Evolutionary conservation across 768 basidiomycete species (phyloP).

Genomic region (Suillus plorans): DNA sequence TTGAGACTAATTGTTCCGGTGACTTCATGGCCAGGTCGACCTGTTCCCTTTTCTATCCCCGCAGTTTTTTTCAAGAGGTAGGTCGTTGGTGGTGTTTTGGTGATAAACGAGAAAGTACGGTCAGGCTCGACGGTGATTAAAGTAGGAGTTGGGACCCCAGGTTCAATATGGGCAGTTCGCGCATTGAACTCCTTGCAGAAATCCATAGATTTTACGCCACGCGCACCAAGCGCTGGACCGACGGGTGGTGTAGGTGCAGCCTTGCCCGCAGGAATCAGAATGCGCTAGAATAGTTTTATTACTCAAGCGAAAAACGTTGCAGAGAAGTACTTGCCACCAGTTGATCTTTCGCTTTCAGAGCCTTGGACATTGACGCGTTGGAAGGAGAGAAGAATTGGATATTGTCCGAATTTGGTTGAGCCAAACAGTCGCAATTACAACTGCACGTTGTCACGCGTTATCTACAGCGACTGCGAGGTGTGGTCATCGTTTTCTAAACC

Average conservation of each 20-base stretch:
- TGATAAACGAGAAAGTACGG: slow-evolving; percentile 90
- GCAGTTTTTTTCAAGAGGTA: slow-evolving; percentile 92
- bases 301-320: slow-evolving; percentile 11
- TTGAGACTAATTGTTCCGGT: slow-evolving; percentile 88
- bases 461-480: background rate
- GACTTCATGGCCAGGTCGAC: slow-evolving; percentile 74
- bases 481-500: background rate
- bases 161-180: slow-evolving; percentile 84
- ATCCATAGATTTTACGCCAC: slow-evolving; percentile 99
- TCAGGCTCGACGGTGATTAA: slow-evolving; percentile 92
- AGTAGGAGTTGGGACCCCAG: slow-evolving; percentile 89
- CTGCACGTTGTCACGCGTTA: background rate
- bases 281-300: slow-evolving; percentile 49
- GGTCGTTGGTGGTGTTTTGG: slow-evolving; percentile 86
- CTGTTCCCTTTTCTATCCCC: slow-evolving; percentile 88
- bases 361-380: slow-evolving; percentile 60
- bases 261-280: slow-evolving; percentile 90
- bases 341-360: slow-evolving; percentile 63
- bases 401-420: background rate
- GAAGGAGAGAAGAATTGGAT: background rate
- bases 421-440: background rate
- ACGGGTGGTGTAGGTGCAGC: slow-evolving; percentile 96
- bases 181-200: slow-evolving; percentile 99
- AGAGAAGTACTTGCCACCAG: slow-evolving; percentile 59
- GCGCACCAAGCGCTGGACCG: slow-evolving; percentile 95